Base-by-base conservation (phyloP, 2,329 filamentous ascomycete species). In the Apiospora malaysiana region DNA sequence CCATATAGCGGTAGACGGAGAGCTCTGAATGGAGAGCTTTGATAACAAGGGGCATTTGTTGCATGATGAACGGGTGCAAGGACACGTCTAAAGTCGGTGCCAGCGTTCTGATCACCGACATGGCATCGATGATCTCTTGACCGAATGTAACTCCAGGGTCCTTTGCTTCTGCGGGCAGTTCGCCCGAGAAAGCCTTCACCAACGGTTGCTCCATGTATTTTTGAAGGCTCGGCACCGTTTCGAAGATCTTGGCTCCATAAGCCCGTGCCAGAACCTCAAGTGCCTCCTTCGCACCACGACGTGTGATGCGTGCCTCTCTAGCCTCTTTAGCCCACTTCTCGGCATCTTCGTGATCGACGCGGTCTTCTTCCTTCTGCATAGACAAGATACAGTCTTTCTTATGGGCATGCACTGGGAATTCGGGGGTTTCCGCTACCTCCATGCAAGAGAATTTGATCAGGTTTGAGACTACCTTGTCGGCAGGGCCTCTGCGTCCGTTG, bases 371-470 rank as follows among this genome's bases (percentile, higher is more conserved):
- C 82, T 99, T 99, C 76, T 95, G 94, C 81, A 99, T 91, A 0
- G 96, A 98, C 21, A 99, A 83, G 70, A 99, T 96, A 18, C 92
- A 92, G 74, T 91, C 90, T 65, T 92, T 93, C 77, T 97, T 92
- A 59, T 86, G 81, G 1, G 92, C 93, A 77, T 98, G 96, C 40
- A 93, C 91, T 5, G 92, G 90, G 79, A 98, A 98, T 78, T 98
- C 96, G 0, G 96, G 96, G 0, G 97, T 99, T 81, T 99, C 97
- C 0, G 96, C 95, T 1, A 97, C 97, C 79, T 99, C 96, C 77
- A 98, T 94, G 78, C 96, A 99, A 74, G 94, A 97, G 82, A 98
- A 99, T 79, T 98, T 98, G 83, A 97, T 94, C 69, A 99, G 83
- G 78, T 99, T 99, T 66, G 93, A 91, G 40, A 98, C 95, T 18